A percentile compares a stretch with the other conserved stretches of the same genome.
Evolutionary conservation across 176 grass and related monocot species (phyloP).

Genomic region (Cenchrus americanus): DNA sequence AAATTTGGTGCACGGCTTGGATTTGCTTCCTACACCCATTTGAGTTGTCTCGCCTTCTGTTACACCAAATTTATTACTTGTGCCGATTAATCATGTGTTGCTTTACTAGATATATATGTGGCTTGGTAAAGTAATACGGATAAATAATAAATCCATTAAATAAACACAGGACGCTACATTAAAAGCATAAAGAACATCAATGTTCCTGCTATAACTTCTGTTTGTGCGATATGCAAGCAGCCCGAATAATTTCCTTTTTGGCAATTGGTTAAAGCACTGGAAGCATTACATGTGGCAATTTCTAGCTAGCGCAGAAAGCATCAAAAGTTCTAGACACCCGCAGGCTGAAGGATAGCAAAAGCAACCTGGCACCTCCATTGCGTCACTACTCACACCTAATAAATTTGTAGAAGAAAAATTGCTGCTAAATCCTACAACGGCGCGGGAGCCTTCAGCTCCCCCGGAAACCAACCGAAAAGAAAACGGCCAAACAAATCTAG

Average conservation of each 20-base stretch:
- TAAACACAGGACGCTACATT: background rate
- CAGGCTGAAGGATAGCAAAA: background rate
- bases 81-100: constrained; percentile 61
- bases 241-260: background rate
- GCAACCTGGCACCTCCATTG: background rate
- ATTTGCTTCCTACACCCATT: constrained; percentile 99
- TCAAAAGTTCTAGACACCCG: background rate
- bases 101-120: constrained; percentile 61
- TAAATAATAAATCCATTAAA: constrained; percentile 30
- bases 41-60: constrained; percentile 89
- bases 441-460: background rate
- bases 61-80: constrained; percentile 90
- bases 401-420: background rate
- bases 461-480: background rate
- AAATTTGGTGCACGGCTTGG: constrained; percentile 99
- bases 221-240: background rate
- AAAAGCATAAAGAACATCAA: constrained; percentile 29
- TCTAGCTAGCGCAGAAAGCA: background rate
- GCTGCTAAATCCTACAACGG: background rate
- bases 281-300: background rate
- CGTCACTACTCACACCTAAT: background rate
- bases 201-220: background rate
- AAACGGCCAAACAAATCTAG: background rate
- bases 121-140: constrained; percentile 44
- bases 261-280: background rate